Percentiles rank a stretch among this genome's conserved stretches.
These are phyloP conservation scores for Diplodia scrobiculata DNA, from an alignment of 2,329 filamentous ascomycete species.

Conservation along the genomic window DNA sequence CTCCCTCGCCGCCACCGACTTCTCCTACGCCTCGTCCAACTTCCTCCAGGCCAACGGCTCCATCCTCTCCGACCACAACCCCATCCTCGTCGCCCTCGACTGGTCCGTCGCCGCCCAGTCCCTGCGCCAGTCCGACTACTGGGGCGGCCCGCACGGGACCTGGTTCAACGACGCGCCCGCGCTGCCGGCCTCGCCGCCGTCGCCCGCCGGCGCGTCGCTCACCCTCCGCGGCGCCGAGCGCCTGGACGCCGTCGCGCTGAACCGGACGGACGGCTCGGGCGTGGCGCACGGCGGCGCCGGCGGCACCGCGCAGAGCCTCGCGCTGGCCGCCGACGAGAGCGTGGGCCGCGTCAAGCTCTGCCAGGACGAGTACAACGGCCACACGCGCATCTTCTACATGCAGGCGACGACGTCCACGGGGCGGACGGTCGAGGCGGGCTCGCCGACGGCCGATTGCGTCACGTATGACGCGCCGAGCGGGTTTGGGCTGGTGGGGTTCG, in stretches of 20 bases:
- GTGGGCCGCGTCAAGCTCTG: constrained; percentile 57
- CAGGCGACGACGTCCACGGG: constrained; percentile 56
- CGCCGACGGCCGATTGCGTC: constrained; percentile 52
- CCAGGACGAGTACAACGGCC: constrained; percentile 50
- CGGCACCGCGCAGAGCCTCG: constrained; percentile 50
- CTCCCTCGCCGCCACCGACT: constrained; percentile 52
- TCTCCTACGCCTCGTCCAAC: constrained; percentile 58
- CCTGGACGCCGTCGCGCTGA: constrained; percentile 56
- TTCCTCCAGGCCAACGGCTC: constrained; percentile 62
- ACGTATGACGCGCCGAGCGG: constrained; percentile 53
- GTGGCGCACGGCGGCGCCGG: constrained; percentile 59
- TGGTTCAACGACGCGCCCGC: constrained; percentile 58
- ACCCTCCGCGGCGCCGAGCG: constrained; percentile 54
- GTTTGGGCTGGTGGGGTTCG: constrained; percentile 58
- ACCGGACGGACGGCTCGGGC: constrained; percentile 52
- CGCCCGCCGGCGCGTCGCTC: constrained; percentile 38
- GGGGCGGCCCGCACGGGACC: constrained; percentile 53
- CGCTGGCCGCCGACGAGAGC: constrained; percentile 52
- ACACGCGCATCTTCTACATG: constrained; percentile 60
- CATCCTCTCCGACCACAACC: constrained; percentile 66
- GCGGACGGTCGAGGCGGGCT: constrained; percentile 51
- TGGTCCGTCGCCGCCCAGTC: constrained; percentile 35
- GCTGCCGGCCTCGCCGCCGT: constrained; percentile 44
- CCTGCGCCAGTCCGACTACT: constrained; percentile 52
- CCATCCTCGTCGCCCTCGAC: constrained; percentile 59